phyloP scores from a whole-genome alignment of 169 alveolate genomes.

The Perkinsus chesapeaki region DNA sequence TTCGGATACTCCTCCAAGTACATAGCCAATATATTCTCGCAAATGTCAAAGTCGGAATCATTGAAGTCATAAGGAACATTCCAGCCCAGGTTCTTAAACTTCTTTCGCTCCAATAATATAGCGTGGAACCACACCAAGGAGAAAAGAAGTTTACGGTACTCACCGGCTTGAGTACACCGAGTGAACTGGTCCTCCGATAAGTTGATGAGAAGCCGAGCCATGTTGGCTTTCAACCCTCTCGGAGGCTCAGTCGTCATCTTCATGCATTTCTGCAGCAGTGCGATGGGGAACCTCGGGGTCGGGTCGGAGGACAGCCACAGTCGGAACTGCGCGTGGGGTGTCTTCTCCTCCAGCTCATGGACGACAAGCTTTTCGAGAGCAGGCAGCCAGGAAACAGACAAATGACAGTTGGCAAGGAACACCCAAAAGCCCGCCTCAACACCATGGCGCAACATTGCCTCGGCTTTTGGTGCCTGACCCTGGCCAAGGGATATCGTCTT shows the following conservation, averaged over 20 bases:
- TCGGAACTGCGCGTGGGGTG: conserved; percentile 84
- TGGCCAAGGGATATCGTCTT: conserved; percentile 81
- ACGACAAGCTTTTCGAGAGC: conserved; percentile 66
- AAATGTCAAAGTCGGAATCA: conserved; percentile 80
- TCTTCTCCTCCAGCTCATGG: conserved; percentile 37
- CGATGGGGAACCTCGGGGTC: conserved; percentile 85
- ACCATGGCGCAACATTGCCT: conserved; percentile 73
- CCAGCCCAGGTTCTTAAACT: conserved; percentile 80
- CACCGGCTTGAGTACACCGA: not conserved
- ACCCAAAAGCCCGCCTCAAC: conserved; percentile 88
- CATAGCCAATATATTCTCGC: conserved; percentile 78
- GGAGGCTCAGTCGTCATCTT: conserved; percentile 86
- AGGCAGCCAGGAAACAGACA: conserved; percentile 79
- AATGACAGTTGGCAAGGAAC: conserved; percentile 82
- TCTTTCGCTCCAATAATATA: conserved; percentile 57
- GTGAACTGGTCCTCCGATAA: conserved; percentile 63
- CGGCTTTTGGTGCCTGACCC: conserved; percentile 83
- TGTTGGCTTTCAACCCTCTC: conserved; percentile 76
- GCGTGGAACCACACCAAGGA: conserved; percentile 77
- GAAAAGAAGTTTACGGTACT: conserved; percentile 51
- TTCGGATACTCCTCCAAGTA: conserved; percentile 71
- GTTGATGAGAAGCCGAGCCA: conserved; percentile 73
- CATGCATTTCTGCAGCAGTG: conserved; percentile 84
- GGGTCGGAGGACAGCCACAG: conserved; percentile 88
- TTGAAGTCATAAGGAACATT: conserved; percentile 76